These are phyloP conservation scores for Hansenula lynferdii DNA, from an alignment of 1,139 yeast genomes.

Conservation along the genomic window DNA sequence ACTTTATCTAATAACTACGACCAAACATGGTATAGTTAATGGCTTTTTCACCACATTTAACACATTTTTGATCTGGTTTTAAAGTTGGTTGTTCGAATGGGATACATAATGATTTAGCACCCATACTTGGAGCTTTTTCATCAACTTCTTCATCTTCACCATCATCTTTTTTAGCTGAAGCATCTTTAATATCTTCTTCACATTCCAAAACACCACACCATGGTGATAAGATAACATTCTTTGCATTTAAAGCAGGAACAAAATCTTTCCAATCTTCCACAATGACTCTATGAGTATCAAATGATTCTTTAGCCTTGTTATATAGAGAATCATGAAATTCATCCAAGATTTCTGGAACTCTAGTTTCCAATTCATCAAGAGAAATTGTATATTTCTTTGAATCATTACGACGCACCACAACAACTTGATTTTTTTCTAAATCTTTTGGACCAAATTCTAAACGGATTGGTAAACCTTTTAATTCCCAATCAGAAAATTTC, in stretches of 20 bases:
- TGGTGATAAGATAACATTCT: conserved; percentile 88
- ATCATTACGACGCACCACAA: conserved; percentile 92
- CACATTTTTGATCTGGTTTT: conserved; percentile 78
- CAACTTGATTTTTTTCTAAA: conserved; percentile 69
- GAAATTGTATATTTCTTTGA: conserved; percentile 68
- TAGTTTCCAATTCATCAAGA: conserved; percentile 58
- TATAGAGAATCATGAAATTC: conserved; percentile 74
- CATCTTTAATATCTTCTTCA: conserved; percentile 95
- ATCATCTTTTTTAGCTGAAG: conserved; percentile 75
- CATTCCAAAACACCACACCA: conserved; percentile 96
- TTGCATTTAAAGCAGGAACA: conserved; percentile 86
- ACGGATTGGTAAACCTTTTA: conserved; percentile 93
- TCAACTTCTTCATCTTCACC: conserved; percentile 85
- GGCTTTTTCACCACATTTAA: conserved; percentile 74
- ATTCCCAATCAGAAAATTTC: conserved; percentile 97
- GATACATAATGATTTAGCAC: conserved; percentile 97
- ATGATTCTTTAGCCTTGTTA: conserved; percentile 72
- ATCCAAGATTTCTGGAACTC: conserved; percentile 73
- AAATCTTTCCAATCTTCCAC: conserved; percentile 90
- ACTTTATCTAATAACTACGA: conserved; percentile 75
- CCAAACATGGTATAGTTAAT: conserved; percentile 89
- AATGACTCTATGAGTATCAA: conserved; percentile 74
- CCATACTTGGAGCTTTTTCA: conserved; percentile 98
- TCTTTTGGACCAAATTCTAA: conserved; percentile 97
- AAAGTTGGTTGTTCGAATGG: conserved; percentile 89